A percentile compares a stretch with the other conserved stretches of the same genome.
Evolutionary conservation across 441 rosid species (phyloP).

Genomic region (Pelargonium exstipulatum): DNA sequence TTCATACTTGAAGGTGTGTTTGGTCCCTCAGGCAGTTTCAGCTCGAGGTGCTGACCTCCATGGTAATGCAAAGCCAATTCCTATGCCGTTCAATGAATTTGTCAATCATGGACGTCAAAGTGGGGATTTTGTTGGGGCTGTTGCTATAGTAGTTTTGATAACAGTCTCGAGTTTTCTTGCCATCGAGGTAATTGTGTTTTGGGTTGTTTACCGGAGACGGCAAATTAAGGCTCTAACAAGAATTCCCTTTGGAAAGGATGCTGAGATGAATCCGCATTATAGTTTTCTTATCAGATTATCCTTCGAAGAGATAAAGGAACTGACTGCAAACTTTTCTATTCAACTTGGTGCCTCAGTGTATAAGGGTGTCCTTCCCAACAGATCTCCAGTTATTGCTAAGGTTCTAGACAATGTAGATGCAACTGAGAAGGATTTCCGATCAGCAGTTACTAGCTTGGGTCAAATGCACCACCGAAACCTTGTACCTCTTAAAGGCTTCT

Average conservation of each 20-base stretch:
- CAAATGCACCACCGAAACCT: slow-evolving; percentile 37
- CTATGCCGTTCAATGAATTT: slow-evolving; percentile 20
- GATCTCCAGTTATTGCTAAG: slow-evolving; percentile 27
- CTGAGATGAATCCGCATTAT: slow-evolving; percentile 26
- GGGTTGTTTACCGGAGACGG: slow-evolving; percentile 23
- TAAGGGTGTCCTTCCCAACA: slow-evolving; percentile 26
- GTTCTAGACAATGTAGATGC: slow-evolving; percentile 15
- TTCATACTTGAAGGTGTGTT: slow-evolving; percentile 35
- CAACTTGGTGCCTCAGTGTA: slow-evolving; percentile 31
- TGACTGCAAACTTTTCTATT: slow-evolving; percentile 20
- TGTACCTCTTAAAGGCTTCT: slow-evolving; percentile 30
- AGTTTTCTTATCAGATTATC: slow-evolving; percentile 29
- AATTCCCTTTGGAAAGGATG: slow-evolving; percentile 31
- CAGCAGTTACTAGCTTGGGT: slow-evolving; percentile 31
- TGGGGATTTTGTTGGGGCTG: slow-evolving; percentile 20
- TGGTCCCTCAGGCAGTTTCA: slow-evolving; percentile 39
- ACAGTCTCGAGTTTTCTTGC: slow-evolving; percentile 25
- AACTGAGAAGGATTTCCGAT: slow-evolving; percentile 30
- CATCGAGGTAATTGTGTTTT: slow-evolving; percentile 24
- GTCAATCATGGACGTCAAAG: slow-evolving; percentile 14
- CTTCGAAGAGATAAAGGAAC: slow-evolving; percentile 26
- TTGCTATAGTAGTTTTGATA: slow-evolving; percentile 27
- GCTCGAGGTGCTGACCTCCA: slow-evolving; percentile 27
- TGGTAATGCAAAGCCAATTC: slow-evolving; percentile 12
- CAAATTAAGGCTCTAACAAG: slow-evolving; percentile 23